Percentiles rank a stretch among this genome's conserved stretches.
phyloP scores from a whole-genome alignment of 2,329 filamentous ascomycete genomes.

The Trichophyton rubrum region DNA sequence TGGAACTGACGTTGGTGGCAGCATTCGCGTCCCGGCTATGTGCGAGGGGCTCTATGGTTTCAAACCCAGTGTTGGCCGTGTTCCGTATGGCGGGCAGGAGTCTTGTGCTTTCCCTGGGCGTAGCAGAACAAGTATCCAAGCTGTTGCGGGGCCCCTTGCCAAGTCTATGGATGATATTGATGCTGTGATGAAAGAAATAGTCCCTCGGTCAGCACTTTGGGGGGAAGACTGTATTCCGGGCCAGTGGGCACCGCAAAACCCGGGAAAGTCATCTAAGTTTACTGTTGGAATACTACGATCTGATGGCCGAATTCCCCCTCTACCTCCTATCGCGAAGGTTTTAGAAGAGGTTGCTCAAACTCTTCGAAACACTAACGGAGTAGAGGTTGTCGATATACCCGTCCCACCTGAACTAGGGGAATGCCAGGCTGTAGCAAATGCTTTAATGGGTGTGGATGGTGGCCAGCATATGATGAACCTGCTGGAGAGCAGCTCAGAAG shows the following conservation, averaged over 20 bases:
- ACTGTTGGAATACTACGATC: slow-evolving; percentile 33
- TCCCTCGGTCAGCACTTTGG: slow-evolving; percentile 44
- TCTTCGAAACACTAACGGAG: slow-evolving; percentile 26
- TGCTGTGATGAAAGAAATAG: slow-evolving; percentile 39
- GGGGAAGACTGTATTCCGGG: slow-evolving; percentile 36
- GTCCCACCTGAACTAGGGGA: slow-evolving; percentile 41
- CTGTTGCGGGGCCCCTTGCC: slow-evolving; percentile 33
- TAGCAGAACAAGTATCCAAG: slow-evolving; percentile 40
- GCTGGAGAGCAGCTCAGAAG: slow-evolving; percentile 44
- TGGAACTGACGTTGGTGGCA: slow-evolving; percentile 48
- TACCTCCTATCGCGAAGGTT: slow-evolving; percentile 30
- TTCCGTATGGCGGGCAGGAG: slow-evolving; percentile 43
- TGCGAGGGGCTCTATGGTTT: slow-evolving; percentile 41
- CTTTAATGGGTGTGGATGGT: slow-evolving; percentile 48
- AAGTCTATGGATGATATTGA: slow-evolving; percentile 29
- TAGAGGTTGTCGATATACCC: slow-evolving; percentile 49
- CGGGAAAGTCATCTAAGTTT: slow-evolving; percentile 21
- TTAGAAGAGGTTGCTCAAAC: slow-evolving; percentile 28
- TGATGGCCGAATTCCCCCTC: slow-evolving; percentile 26
- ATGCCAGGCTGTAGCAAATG: slow-evolving; percentile 45
- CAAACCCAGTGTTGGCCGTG: slow-evolving; percentile 36
- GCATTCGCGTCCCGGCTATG: slow-evolving; percentile 37
- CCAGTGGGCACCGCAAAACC: slow-evolving; percentile 26
- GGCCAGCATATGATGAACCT: slow-evolving; percentile 44
- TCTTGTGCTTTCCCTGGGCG: slow-evolving; percentile 36